Base-by-base conservation (phyloP, 495 filamentous ascomycete species). In the Neurospora sp. region DNA sequence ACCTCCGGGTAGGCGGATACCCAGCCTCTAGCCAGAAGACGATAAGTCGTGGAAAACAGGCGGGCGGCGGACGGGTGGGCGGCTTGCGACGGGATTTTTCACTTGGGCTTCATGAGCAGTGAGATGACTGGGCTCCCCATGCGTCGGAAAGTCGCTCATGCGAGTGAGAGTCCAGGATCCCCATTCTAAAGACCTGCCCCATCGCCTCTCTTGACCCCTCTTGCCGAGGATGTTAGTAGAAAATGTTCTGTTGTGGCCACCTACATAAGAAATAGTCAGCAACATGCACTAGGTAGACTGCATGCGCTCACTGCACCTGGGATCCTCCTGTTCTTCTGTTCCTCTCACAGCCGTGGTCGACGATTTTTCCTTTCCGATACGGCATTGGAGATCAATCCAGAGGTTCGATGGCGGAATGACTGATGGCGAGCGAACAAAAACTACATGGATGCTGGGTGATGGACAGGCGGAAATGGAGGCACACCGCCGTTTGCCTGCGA, bases 31-130 rank as follows among this genome's bases (percentile, higher is more conserved):
- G 48, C 6, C 27, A 61, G 22, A 16, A 61, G 53, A 35, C 53
- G 53, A 31, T 31, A 35, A 35, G 53, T 35, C 5, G 53, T 18
- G 12, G 53, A 61, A 61, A 61, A 12, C 27, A 61, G 27, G 39
- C 20, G 71, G 39, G 59, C 74, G 73, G 73, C 68, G 42, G 74
- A 31, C 74, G 61, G 61, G 59, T 35, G 71, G 39, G 70, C 74
- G 74, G 76, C 69, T 77, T 75, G 53, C 68, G 70, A 40, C 70
- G 74, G 74, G 74, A 61, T 22, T 35, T 72, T 71, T 48, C 11
- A 39, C 31, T 18, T 40, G 59, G 41, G 53, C 53, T 65, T 65
- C 53, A 37, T 18, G 27, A 65, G 27, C 53, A 65, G 27, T 65
- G 27, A 37, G 27, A 18, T 65, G 53, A 37, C 53, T 65, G 53